Evolutionary conservation across 768 basidiomycete species (phyloP), one percentile per base, ranked within the genome.

Genomic region (Hygrocybe coccinea): DNA sequence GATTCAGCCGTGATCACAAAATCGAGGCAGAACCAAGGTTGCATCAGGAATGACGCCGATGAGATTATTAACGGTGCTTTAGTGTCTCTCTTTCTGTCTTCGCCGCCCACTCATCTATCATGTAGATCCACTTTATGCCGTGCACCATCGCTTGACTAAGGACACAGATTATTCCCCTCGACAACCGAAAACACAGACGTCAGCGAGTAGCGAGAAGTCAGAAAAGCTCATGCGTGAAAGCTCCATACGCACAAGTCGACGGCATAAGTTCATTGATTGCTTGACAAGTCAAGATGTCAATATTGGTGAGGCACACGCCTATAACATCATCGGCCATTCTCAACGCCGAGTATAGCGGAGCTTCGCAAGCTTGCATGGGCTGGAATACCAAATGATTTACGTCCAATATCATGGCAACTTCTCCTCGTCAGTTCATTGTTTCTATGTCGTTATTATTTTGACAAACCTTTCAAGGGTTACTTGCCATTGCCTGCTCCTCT

Each of bases 281-380:
- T 71, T 95, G 41, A 79, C 77, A 25, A 79, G 78, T 56, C 83
- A 86, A 52, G 88, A 91, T 60, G 85, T 95, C 48, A 87, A 92
- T 67, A 87, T 97, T 46, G 82, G 89, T 89, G 63, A 59, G 85
- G 74, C 34, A 38, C 41, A 49, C 9, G 7, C 50, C 39, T 43
- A 33, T 50, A 21, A 21, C 47, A 50, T 34, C 33, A 33, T 47
- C 50, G 33, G 25, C 33, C 29, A 49, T 36, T 55, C 24, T 25
- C 48, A 43, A 59, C 24, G 33, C 25, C 48, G 25, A 19, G 14
- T 60, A 10, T 19, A 89, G 90, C 83, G 17, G 90, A 92, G 67
- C 76, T 99, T 58, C 80, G 94, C 47, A 93, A 92, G 65, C 80
- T 97, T 47, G 87, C 94, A 17, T 99, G 97, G 97, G 87, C 87